These are phyloP conservation scores for Rhodotorula sphaerocarpa DNA, from an alignment of 768 basidiomycete species.

Conservation along the genomic window DNA sequence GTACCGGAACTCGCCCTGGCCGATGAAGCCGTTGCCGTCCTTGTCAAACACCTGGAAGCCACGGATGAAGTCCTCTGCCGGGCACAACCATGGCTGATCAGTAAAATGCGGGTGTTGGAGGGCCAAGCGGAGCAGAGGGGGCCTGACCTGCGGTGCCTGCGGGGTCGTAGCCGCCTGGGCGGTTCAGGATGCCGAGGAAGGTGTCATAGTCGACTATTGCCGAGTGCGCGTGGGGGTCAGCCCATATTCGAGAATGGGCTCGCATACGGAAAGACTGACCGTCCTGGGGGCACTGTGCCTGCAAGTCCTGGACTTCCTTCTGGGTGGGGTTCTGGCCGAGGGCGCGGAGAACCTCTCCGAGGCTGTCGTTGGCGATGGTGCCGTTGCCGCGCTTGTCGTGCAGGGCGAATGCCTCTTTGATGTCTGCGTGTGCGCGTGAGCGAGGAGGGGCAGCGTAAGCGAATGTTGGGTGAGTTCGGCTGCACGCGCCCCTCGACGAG, in stretches of 20 bases:
- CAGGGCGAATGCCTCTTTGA: conserved; percentile 63
- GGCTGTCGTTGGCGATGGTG: conserved; percentile 71
- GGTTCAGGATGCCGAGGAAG: conserved; percentile 81
- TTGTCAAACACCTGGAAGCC: conserved; percentile 99
- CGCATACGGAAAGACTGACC: conserved; percentile 56
- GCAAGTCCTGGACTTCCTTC: conserved; percentile 82
- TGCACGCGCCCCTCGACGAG: background rate
- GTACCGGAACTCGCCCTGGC: conserved; percentile 83
- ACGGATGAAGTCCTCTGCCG: conserved; percentile 90
- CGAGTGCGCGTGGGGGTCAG: background rate
- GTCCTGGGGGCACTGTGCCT: conserved; percentile 53
- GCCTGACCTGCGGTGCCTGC: conserved; percentile 80
- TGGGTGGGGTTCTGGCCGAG: conserved; percentile 99
- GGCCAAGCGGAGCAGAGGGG: conserved; percentile 9
- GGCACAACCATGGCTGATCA: too few species aligned
- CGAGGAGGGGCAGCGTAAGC: background rate
- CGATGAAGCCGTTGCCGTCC: conserved; percentile 75
- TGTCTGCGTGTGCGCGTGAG: conserved; percentile 11
- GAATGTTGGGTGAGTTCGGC: conserved; percentile 3
- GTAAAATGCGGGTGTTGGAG: background rate
- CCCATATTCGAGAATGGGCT: background rate
- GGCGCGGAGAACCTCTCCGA: conserved; percentile 87
- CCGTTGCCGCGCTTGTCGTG: conserved; percentile 96
- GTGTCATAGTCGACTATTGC: conserved; percentile 77
- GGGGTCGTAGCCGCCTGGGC: conserved; percentile 93